Percentiles rank a stretch among this genome's conserved stretches.
Evolutionary conservation across 192 early-diverging fungal genomes (phyloP).

Genomic region (Entomortierella lignicola): DNA sequence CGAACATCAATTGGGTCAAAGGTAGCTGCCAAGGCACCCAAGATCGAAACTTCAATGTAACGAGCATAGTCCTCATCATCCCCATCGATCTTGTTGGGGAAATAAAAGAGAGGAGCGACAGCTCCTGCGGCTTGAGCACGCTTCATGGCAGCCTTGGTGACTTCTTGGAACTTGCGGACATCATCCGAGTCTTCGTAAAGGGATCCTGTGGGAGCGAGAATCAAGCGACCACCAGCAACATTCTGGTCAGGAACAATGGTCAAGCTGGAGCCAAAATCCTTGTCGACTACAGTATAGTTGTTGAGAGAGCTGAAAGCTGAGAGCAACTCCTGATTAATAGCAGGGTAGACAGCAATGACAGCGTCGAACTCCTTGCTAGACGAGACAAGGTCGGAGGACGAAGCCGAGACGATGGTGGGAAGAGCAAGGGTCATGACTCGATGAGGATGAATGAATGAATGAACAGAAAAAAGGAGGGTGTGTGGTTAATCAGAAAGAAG

Average conservation of each 20-base stretch:
- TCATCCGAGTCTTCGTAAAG: constrained; percentile 83
- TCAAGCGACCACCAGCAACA: constrained; percentile 73
- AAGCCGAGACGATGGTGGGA: constrained; percentile 37
- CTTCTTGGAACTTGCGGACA: constrained; percentile 78
- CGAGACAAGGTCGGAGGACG: constrained; percentile 25
- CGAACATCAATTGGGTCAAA: constrained; percentile 87
- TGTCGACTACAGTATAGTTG: constrained; percentile 45
- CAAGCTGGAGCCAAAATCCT: constrained; percentile 55
- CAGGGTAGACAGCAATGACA: constrained; percentile 48
- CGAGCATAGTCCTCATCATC: constrained; percentile 68
- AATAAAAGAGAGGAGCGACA: constrained; percentile 66
- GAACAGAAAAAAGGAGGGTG: not conserved
- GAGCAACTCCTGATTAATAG: constrained; percentile 27
- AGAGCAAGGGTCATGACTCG: constrained; percentile 37
- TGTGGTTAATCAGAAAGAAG: too few relatives aligned
- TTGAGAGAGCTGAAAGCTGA: constrained; percentile 29
- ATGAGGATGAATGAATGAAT: not conserved
- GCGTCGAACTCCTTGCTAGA: constrained; percentile 25
- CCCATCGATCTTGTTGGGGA: constrained; percentile 64
- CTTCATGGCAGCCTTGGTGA: constrained; percentile 73
- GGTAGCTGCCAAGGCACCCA: constrained; percentile 76
- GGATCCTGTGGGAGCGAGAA: constrained; percentile 82
- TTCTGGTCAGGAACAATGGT: constrained; percentile 49
- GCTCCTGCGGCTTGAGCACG: constrained; percentile 75
- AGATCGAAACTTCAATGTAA: constrained; percentile 78